These are phyloP conservation scores for Plasmodiophora brassicae DNA, from an alignment of 208 protist genomes.

Conservation along the genomic window DNA sequence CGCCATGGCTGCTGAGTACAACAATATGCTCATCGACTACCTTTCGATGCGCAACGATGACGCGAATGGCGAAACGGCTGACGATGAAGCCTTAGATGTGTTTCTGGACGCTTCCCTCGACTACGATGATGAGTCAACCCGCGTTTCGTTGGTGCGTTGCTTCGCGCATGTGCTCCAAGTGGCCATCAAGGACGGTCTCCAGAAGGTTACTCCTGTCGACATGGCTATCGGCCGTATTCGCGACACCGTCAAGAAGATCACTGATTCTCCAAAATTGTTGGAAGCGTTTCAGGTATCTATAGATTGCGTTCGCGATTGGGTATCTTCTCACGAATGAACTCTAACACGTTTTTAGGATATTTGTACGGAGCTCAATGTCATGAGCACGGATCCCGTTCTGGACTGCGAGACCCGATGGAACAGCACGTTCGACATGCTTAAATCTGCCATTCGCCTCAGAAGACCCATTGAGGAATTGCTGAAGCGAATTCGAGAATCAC, in stretches of 20 bases:
- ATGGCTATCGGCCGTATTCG: not conserved
- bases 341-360: no score
- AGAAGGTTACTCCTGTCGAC: not conserved
- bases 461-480: not conserved
- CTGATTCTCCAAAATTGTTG: not conserved
- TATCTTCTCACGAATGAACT: no score
- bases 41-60: no score
- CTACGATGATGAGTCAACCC: not conserved
- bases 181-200: not conserved
- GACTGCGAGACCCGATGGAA: not conserved
- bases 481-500: no score
- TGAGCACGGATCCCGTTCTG: not conserved
- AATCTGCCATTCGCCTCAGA: not conserved
- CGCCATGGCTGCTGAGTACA: no score
- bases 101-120: not conserved
- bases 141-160: not conserved
- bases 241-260: not conserved
- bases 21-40: no score
- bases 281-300: not conserved
- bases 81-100: no score
- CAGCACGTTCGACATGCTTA: not conserved
- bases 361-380: not conserved
- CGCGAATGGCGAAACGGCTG: no score
- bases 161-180: not conserved
- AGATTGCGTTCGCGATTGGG: no score